These are phyloP conservation scores for Ophiostoma ulmi DNA, from an alignment of 2,329 filamentous ascomycete genomes.

Conservation along the genomic window DNA sequence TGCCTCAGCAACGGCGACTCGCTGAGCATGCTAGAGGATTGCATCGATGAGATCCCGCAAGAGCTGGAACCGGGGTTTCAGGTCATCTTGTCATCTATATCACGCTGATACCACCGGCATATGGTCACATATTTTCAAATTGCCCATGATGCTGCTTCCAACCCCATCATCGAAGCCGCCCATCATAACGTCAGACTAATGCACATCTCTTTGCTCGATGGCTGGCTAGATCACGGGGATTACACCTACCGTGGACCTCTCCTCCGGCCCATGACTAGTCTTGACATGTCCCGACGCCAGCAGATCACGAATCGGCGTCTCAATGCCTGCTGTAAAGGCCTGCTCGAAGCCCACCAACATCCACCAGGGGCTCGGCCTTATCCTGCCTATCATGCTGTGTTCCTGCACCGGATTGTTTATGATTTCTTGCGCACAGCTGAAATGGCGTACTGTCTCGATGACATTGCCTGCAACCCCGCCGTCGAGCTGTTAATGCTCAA, in stretches of 20 bases:
- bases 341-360: background rate
- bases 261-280: background rate
- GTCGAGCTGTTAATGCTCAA: background rate
- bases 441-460: background rate
- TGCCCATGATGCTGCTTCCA: background rate
- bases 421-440: background rate
- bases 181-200: background rate
- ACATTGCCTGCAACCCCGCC: rapidly evolving
- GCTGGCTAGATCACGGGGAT: background rate
- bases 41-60: background rate
- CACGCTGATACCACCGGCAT: background rate
- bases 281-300: background rate
- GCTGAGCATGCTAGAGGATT: background rate
- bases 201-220: background rate
- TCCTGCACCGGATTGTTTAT: background rate
- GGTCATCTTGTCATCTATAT: background rate
- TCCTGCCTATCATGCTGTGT: too few relatives aligned
- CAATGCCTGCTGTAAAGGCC: background rate
- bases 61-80: background rate
- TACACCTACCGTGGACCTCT: too few relatives aligned
- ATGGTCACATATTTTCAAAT: background rate
- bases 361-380: too few relatives aligned
- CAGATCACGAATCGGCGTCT: background rate
- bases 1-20: background rate
- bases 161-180: too few relatives aligned